Percentiles rank a stretch among this genome's conserved stretches.
Conservation (phyloP, 2,329 filamentous ascomycete species). For the Exophiala aquamarina region DNA sequence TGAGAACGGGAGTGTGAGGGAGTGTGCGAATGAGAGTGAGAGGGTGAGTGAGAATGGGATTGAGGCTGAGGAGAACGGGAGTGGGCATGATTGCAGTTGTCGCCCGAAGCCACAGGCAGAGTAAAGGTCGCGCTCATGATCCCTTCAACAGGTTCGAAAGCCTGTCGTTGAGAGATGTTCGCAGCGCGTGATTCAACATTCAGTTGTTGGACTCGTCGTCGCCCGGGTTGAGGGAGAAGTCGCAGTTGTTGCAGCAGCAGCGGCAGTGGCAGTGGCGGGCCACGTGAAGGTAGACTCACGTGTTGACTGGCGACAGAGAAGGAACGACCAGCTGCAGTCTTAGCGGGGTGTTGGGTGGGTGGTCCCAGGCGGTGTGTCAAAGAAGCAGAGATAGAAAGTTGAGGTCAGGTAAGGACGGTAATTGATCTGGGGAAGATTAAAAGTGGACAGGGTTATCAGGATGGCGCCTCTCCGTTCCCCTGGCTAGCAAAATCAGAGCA, state of each 20-base stretch:
- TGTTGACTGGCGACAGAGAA: too few relatives aligned
- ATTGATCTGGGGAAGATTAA: constrained; percentile 7
- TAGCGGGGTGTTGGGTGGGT: too few relatives aligned
- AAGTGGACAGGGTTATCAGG: background rate
- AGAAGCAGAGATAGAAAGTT: too few relatives aligned
- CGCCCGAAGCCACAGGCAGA: constrained; percentile 29
- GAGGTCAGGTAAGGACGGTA: too few relatives aligned
- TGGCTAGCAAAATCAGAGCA: background rate
- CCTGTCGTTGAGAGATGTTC: constrained; percentile 11
- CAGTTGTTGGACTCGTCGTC: constrained; percentile 8
- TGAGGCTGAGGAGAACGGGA: too few relatives aligned
- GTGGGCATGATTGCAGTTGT: constrained; percentile 36
- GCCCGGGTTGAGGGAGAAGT: too few relatives aligned
- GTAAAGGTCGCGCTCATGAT: constrained; percentile 30
- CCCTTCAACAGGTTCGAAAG: constrained; percentile 19
- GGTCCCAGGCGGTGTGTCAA: too few relatives aligned
- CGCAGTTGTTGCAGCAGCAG: constrained; percentile 1
- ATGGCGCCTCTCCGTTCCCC: background rate
- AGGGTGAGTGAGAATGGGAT: constrained; percentile 34
- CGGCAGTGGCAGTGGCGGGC: too few relatives aligned
- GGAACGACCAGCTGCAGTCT: too few relatives aligned
- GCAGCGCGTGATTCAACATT: constrained; percentile 24
- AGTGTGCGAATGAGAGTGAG: constrained; percentile 26
- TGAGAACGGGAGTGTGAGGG: constrained; percentile 32
- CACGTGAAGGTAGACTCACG: too few relatives aligned